Conservation (phyloP, 2,329 filamentous ascomycete genomes). For the Periconia sp. region DNA sequence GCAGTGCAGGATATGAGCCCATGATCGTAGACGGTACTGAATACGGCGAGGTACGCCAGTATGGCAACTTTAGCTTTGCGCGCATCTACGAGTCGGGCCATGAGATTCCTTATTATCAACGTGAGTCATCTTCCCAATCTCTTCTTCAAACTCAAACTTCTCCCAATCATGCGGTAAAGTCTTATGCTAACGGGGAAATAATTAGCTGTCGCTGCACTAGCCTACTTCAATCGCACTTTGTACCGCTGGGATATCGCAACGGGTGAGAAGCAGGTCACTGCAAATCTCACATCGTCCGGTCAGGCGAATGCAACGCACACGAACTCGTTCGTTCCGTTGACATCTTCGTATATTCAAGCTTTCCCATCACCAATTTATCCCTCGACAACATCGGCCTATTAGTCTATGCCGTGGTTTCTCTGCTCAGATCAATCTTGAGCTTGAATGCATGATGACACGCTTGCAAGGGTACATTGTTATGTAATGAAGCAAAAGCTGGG, state of each 20-base stretch:
- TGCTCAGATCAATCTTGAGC: no score
- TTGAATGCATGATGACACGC: no score
- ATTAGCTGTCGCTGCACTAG: conserved; percentile 34
- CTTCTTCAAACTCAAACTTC: no score
- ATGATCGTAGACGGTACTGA: conserved; percentile 65
- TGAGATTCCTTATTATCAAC: conserved; percentile 54
- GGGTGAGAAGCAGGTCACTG: conserved; percentile 33
- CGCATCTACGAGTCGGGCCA: conserved; percentile 61
- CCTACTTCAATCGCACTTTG: conserved; percentile 37
- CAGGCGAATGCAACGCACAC: conserved; percentile 39
- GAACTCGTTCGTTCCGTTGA: conserved; percentile 33
- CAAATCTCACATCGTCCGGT: conserved; percentile 36
- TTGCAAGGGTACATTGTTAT: no score
- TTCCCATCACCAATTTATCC: no score
- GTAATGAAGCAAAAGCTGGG: no score
- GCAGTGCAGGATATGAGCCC: conserved; percentile 73
- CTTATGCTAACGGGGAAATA: no score
- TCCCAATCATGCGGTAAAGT: no score
- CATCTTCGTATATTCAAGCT: conserved; percentile 25
- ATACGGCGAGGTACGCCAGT: conserved; percentile 74
- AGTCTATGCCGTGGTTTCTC: no score
- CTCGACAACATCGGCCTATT: no score
- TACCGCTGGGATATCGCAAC: conserved; percentile 34
- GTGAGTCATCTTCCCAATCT: no score
- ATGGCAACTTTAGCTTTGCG: conserved; percentile 67